phyloP scores from a whole-genome alignment of 345 rosid genomes.

The Punica granatum region DNA sequence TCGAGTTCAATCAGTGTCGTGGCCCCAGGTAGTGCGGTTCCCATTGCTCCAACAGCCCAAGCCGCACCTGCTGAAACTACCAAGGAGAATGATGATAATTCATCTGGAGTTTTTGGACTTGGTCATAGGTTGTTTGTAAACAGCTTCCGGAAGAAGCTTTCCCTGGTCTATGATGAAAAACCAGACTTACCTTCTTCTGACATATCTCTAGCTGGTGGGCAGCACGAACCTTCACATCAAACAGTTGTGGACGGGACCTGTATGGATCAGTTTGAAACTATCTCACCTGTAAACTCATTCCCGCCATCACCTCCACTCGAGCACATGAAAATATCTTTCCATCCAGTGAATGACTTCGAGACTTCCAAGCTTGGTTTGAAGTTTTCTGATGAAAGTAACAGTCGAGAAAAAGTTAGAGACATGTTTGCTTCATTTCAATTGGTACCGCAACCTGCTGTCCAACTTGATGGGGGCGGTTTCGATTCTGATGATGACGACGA shows the following conservation, averaged over 20 bases:
- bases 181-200: constrained; percentile 26
- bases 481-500: constrained; percentile 83
- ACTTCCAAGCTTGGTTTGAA: constrained; percentile 60
- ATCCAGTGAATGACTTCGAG: constrained; percentile 48
- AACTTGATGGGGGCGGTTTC: constrained; percentile 27
- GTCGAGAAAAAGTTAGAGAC: constrained; percentile 32
- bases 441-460: constrained; percentile 56
- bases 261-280: constrained; percentile 29
- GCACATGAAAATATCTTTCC: constrained; percentile 88
- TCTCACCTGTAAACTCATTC: constrained; percentile 33
- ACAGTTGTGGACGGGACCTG: constrained; percentile 17
- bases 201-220: constrained; percentile 24
- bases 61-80: constrained; percentile 21
- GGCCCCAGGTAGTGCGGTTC: constrained; percentile 23
- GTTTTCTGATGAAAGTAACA: constrained; percentile 45
- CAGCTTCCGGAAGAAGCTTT: constrained; percentile 47
- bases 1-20: constrained; percentile 13
- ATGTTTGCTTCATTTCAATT: constrained; percentile 79
- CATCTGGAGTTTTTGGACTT: constrained; percentile 47
- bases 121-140: constrained; percentile 55
- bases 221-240: constrained; percentile 16
- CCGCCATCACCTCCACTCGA: constrained; percentile 86
- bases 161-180: constrained; percentile 34
- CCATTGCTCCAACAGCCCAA: constrained; percentile 20
- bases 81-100: constrained; percentile 29